These are phyloP conservation scores for Pelargonium nanum DNA, from an alignment of 345 rosid genomes.

Conservation along the genomic window DNA sequence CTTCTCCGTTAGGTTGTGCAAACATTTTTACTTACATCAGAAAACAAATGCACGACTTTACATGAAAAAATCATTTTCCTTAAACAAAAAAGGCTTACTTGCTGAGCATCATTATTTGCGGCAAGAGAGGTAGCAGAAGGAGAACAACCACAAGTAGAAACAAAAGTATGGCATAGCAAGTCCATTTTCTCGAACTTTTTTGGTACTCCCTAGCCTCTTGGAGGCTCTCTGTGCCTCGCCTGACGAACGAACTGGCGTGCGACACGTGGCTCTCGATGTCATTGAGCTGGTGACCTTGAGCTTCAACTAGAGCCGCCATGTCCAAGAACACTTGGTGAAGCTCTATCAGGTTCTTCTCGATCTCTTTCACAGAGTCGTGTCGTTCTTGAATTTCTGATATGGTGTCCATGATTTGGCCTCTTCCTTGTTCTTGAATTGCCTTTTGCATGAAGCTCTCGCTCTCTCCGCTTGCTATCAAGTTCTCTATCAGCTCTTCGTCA, in stretches of 20 bases:
- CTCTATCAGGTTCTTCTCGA: constrained; percentile 70
- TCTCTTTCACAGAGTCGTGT: constrained; percentile 74
- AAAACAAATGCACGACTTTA: no score
- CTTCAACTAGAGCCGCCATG: constrained; percentile 72
- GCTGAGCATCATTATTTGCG: no score
- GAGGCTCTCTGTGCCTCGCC: constrained; percentile 44
- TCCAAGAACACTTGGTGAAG: constrained; percentile 83
- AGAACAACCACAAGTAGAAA: no score
- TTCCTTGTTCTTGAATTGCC: constrained; percentile 88
- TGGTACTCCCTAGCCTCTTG: constrained; percentile 51
- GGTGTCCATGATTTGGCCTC: constrained; percentile 64
- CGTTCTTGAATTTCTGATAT: constrained; percentile 79
- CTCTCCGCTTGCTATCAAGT: no score
- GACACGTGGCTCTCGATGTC: constrained; percentile 75
- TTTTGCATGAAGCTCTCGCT: constrained; percentile 81
- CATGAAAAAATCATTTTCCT: no score
- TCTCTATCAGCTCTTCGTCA: constrained; percentile 44
- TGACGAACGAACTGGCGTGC: constrained; percentile 59
- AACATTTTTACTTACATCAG: no score
- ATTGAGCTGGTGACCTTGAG: constrained; percentile 71
- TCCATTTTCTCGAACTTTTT: constrained; percentile 78
- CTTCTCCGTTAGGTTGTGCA: no score
- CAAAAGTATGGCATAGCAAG: constrained; percentile 46
- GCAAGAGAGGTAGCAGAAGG: no score
- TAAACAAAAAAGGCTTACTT: no score